phyloP scores from a whole-genome alignment of 2,329 filamentous ascomycete species.

The Claviceps africana region DNA sequence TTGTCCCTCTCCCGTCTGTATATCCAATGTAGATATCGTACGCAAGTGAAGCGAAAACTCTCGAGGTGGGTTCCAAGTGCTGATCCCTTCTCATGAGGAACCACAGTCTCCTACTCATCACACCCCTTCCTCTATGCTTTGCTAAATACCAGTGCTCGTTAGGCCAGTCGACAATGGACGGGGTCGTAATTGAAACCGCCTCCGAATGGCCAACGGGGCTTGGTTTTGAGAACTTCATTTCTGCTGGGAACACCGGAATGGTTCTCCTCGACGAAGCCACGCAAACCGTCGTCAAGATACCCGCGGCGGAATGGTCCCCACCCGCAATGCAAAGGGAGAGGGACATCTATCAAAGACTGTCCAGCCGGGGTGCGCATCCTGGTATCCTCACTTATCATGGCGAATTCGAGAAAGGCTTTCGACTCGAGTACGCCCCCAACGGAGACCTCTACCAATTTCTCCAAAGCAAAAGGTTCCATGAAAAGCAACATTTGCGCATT shows the following conservation, averaged over 20 bases:
- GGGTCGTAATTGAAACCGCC: background rate
- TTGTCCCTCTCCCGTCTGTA: too few species aligned
- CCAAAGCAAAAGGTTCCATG: background rate
- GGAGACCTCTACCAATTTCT: slow-evolving; percentile 2
- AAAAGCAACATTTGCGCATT: background rate
- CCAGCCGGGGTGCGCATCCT: background rate
- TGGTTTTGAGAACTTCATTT: background rate
- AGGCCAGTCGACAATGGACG: background rate
- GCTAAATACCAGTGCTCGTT: too few species aligned
- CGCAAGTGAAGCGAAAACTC: too few species aligned
- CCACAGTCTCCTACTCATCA: too few species aligned
- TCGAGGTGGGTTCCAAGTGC: too few species aligned
- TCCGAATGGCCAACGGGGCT: background rate
- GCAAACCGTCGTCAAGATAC: slow-evolving; percentile 5
- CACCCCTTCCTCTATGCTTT: too few species aligned
- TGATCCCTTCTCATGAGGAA: too few species aligned
- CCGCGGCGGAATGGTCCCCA: background rate
- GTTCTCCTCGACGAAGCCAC: slow-evolving; percentile 4
- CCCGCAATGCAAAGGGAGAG: slow-evolving; percentile 2
- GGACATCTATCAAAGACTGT: slow-evolving; percentile 3
- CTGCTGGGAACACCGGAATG: slow-evolving; percentile 1
- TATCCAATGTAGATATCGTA: too few species aligned
- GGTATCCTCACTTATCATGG: slow-evolving; percentile 2
- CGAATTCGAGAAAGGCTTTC: background rate
- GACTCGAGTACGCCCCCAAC: slow-evolving; percentile 4